A percentile compares a stretch with the other conserved stretches of the same genome.
Evolutionary conservation across 2,329 filamentous ascomycete species (phyloP).

Genomic region (Colletotrichum sp.): DNA sequence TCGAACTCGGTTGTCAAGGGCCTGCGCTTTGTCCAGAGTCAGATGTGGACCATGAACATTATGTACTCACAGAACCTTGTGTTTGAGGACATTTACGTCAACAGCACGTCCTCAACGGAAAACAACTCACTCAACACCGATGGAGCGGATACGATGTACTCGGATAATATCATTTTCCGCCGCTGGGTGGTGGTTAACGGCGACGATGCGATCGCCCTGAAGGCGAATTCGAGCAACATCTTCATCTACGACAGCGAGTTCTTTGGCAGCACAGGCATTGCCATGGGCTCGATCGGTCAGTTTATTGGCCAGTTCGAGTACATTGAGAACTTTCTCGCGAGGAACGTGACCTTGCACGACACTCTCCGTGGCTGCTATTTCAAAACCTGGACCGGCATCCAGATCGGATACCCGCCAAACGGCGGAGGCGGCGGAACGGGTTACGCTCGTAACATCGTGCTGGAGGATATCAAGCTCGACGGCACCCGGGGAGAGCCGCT

Average conservation of each 20-base stretch:
- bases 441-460: slow-evolving; percentile 33
- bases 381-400: slow-evolving; percentile 63
- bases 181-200: slow-evolving; percentile 57
- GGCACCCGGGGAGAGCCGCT: slow-evolving; percentile 32
- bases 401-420: slow-evolving; percentile 58
- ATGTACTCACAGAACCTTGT: slow-evolving; percentile 51
- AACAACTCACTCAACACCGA: slow-evolving; percentile 44
- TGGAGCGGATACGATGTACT: slow-evolving; percentile 56
- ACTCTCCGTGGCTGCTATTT: slow-evolving; percentile 56
- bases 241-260: slow-evolving; percentile 53
- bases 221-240: slow-evolving; percentile 62
- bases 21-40: slow-evolving; percentile 57
- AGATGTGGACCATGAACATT: slow-evolving; percentile 66
- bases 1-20: slow-evolving; percentile 53
- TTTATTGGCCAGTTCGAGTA: slow-evolving; percentile 52
- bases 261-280: slow-evolving; percentile 55
- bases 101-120: slow-evolving; percentile 45
- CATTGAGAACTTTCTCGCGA: slow-evolving; percentile 52
- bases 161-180: slow-evolving; percentile 54
- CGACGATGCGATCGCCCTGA: slow-evolving; percentile 58
- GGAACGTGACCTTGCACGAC: slow-evolving; percentile 50
- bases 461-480: slow-evolving; percentile 34
- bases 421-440: slow-evolving; percentile 62
- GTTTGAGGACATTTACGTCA: slow-evolving; percentile 57
- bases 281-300: slow-evolving; percentile 63